A percentile compares a stretch with the other conserved stretches of the same genome.
phyloP scores from a whole-genome alignment of 495 filamentous ascomycete genomes.

The Penicillium antarcticum region DNA sequence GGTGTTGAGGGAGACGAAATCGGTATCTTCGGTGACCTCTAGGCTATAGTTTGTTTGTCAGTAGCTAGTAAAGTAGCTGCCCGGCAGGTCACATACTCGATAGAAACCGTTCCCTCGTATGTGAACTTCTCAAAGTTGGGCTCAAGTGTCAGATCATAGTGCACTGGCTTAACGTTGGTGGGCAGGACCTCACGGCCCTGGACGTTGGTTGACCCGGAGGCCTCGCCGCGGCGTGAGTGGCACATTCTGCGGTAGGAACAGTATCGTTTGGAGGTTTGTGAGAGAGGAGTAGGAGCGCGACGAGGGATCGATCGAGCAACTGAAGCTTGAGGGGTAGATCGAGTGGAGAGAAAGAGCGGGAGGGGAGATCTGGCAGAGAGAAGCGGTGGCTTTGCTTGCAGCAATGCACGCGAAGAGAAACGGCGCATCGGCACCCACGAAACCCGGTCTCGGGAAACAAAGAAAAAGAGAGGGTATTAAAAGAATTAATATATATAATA shows the following conservation, averaged over 20 bases:
- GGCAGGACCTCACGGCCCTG: constrained; percentile 62
- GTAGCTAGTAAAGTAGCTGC: background rate
- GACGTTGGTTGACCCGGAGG: constrained; percentile 48
- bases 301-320: constrained; percentile 17
- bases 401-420: constrained; percentile 37
- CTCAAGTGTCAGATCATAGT: constrained; percentile 66
- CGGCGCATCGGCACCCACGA: constrained; percentile 34
- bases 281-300: constrained; percentile 26
- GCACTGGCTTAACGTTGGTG: constrained; percentile 63
- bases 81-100: constrained; percentile 47
- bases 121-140: constrained; percentile 62
- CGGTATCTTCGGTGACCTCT: constrained; percentile 81
- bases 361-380: constrained; percentile 30
- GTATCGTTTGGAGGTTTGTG: constrained; percentile 40
- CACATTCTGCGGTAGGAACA: constrained; percentile 53
- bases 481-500: constrained; percentile 14
- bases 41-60: constrained; percentile 41
- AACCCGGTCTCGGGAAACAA: constrained; percentile 9
- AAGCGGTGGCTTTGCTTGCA: constrained; percentile 44
- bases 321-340: constrained; percentile 19
- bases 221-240: constrained; percentile 37
- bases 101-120: constrained; percentile 60
- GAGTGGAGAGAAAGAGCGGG: constrained; percentile 31
- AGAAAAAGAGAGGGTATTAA: constrained; percentile 6
- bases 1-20: constrained; percentile 82